phyloP scores from a whole-genome alignment of 768 basidiomycete species.

The Mrakia gelida region DNA sequence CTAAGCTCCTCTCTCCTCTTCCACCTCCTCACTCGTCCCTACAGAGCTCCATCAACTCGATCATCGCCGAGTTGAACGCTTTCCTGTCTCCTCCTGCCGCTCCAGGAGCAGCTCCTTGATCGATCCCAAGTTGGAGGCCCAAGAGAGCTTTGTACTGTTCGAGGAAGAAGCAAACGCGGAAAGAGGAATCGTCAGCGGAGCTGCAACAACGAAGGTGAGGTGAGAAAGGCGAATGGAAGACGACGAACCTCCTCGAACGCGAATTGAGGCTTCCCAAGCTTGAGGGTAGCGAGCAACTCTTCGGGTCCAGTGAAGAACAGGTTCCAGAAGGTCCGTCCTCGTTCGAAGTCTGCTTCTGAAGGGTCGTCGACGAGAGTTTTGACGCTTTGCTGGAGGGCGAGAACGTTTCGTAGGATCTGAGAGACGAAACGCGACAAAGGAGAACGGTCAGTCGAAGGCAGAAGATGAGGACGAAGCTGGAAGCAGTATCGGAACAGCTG shows the following conservation, averaged over 20 bases:
- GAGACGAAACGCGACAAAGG: background rate
- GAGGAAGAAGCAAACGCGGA: too few species aligned
- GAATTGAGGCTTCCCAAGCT: background rate
- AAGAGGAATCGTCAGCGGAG: background rate
- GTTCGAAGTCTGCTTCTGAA: slow-evolving; percentile 66
- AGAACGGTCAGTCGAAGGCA: background rate
- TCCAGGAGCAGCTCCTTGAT: background rate
- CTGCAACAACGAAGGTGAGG: background rate
- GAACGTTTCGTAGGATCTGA: slow-evolving; percentile 70
- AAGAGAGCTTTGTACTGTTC: slow-evolving; percentile 7
- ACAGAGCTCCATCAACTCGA: slow-evolving; percentile 19
- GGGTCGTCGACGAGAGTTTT: slow-evolving; percentile 61
- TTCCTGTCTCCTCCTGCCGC: slow-evolving; percentile 14
- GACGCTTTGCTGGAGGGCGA: slow-evolving; percentile 86
- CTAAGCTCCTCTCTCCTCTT: background rate
- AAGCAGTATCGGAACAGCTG: background rate
- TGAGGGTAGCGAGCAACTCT: background rate
- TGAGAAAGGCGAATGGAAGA: too few species aligned
- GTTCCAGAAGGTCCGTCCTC: slow-evolving; percentile 73
- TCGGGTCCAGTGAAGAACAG: slow-evolving; percentile 52
- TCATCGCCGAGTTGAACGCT: background rate
- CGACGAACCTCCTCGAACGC: slow-evolving; percentile 10
- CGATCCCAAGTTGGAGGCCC: slow-evolving; percentile 8
- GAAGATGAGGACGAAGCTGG: background rate
- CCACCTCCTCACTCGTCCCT: slow-evolving; percentile 1